Evolutionary conservation across 192 early-diverging fungal genomes (phyloP), one percentile per base, ranked within the genome.

Genomic region (Dissophora globulifera): DNA sequence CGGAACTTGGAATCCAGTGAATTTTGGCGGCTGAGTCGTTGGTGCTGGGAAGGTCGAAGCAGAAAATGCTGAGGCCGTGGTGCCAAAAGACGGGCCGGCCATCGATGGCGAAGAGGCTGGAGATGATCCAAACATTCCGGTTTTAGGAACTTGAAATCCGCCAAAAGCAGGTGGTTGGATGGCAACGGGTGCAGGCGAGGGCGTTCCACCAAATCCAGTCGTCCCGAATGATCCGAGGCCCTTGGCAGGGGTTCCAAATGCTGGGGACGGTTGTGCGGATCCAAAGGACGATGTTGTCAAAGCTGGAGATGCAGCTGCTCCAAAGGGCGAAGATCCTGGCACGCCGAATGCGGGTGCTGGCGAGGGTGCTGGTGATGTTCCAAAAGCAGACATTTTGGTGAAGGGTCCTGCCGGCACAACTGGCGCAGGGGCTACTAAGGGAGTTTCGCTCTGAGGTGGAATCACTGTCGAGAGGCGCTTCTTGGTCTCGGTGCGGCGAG

Each of bases 401-500:
- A 23, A 27, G 2, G 35, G 26, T 4, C 23, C 23, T 25, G 41
- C 19, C 8, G 31, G 3, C 13, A 15, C 41, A 0, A 29, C 38
- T 13, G 58, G 32, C 2, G 47, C 46, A 27, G 62, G 13, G 16
- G 56, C 43, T 15, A 49, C 26, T 17, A 15, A 25, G 19, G 45
- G 13, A 9, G 16, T 13, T 20, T 55, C 72, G 10, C 6, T 32
- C 13, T 50, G 69, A 6, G 61, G n/a, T 27, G 60, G 25, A 30
- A 53, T 29, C 8, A 42, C 38, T 11, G 69, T 49, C 19, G 62
- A 56, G 23, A 64, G 61, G 6, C 58, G 55, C 35, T 76, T 76
- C 47, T 67, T 76, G 3, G 58, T 27, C 45, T 76, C 72, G 4
- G 52, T 25, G n/a, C 72, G 63, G n/a, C 72, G 62, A 19, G 72